Evolutionary conservation across 805 yeast genomes (phyloP).

Genomic region (Sungouiozyma ichnusensis): DNA sequence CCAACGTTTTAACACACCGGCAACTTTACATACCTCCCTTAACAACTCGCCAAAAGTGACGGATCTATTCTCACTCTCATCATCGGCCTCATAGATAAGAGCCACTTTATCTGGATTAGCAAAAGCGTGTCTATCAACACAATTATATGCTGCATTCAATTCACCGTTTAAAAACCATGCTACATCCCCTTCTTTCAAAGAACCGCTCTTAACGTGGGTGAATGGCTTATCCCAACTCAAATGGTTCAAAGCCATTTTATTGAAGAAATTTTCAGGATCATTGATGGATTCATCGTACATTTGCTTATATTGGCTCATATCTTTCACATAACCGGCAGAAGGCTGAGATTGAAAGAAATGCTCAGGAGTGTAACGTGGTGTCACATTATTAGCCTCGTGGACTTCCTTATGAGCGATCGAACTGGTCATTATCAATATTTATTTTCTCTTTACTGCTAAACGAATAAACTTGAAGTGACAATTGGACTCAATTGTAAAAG

Average conservation of each 20-base stretch:
- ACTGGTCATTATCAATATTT: constrained; percentile 6
- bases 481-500: too few relatives aligned
- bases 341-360: constrained; percentile 34
- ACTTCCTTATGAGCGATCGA: constrained; percentile 28
- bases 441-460: too few relatives aligned
- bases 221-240: constrained; percentile 74
- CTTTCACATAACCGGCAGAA: constrained; percentile 38
- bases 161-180: constrained; percentile 95
- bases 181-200: constrained; percentile 62
- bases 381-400: constrained; percentile 32
- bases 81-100: constrained; percentile 89
- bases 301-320: constrained; percentile 57
- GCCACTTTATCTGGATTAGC: constrained; percentile 77
- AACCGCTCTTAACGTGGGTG: constrained; percentile 38
- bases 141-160: constrained; percentile 85
- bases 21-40: constrained; percentile 74
- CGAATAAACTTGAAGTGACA: too few relatives aligned
- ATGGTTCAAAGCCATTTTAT: constrained; percentile 61
- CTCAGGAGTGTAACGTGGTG: constrained; percentile 28
- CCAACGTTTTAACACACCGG: constrained; percentile 70
- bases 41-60: constrained; percentile 83
- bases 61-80: constrained; percentile 57
- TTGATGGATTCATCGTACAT: constrained; percentile 71
- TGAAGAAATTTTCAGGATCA: constrained; percentile 77
- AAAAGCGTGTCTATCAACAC: constrained; percentile 92